A percentile compares a stretch with the other conserved stretches of the same genome.
Conservation (phyloP, 1,139 yeast species). For the Diutina scorzettiae region DNA sequence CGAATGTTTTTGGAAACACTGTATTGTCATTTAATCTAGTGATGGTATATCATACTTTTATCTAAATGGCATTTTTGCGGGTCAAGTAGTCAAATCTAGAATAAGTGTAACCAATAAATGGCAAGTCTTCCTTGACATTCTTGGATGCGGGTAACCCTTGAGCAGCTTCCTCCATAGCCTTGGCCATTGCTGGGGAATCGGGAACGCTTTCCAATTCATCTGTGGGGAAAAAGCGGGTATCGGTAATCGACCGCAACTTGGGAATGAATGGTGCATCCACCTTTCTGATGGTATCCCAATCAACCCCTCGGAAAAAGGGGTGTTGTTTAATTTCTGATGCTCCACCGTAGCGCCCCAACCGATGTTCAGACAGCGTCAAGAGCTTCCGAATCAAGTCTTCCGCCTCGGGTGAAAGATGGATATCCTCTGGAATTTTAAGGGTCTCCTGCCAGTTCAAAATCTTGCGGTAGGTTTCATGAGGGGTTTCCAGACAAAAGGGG, state of each 20-base stretch:
- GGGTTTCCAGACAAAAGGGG: conserved; percentile 96
- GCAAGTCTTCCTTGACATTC: conserved; percentile 71
- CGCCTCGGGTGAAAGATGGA: conserved; percentile 85
- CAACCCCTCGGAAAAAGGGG: conserved; percentile 93
- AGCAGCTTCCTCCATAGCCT: conserved; percentile 31
- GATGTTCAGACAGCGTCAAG: conserved; percentile 70
- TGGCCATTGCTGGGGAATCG: conserved; percentile 75
- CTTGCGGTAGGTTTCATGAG: conserved; percentile 95
- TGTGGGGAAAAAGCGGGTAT: conserved; percentile 95
- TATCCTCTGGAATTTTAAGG: conserved; percentile 87
- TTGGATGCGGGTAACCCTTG: conserved; percentile 15
- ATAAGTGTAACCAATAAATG: conserved; percentile 94
- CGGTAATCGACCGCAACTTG: conserved; percentile 71
- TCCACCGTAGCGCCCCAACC: conserved; percentile 87
- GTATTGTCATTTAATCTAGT: too few relatives aligned
- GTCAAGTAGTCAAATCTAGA: conserved; percentile 89
- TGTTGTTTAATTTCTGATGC: conserved; percentile 88
- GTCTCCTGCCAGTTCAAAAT: conserved; percentile 94
- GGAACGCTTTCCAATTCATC: conserved; percentile 95
- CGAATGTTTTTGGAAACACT: too few relatives aligned
- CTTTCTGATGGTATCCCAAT: conserved; percentile 86
- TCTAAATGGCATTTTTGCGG: conserved; percentile 59
- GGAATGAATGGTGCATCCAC: conserved; percentile 92
- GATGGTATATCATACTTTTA: too few relatives aligned
- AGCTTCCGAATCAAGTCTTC: conserved; percentile 83